Evolutionary conservation across 805 yeast species (phyloP), one percentile per base, ranked within the genome.

Genomic region (Candida parachauliodes): DNA sequence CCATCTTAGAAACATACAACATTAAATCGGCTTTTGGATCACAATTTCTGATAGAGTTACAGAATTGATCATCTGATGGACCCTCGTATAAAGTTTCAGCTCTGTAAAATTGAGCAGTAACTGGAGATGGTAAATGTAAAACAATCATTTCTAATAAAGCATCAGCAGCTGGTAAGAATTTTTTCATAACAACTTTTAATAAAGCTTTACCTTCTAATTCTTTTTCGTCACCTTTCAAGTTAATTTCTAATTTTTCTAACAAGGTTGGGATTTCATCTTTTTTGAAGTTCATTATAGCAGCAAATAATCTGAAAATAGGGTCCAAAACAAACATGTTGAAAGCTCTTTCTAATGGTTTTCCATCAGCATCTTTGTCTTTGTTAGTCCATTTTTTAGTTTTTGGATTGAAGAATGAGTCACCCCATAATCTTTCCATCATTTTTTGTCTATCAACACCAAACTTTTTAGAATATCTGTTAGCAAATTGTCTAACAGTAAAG

Each of bases 1-100:
- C 98, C 98, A 91, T 91, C 96, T 91, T 91, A 76, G 98, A 93
- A 65, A 91, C 93, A 88, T 91, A 91, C 68, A 91, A 81, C 98
- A 91, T 91, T 67, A 91, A 84, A 68, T 91, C 98, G 60, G 95
- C 96, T 64, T 72, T 83, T 66, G 98, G 96, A 77, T 91, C 97
- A 84, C 98, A 91, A 82, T 85, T 83, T 80, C 83, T 88, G 77
- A 91, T 91, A 62, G 95, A 95, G 50, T 76, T 70, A 76, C 89
- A 87, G 63, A 82, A 76, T 61, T 82, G 83, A 70, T 91, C 98
- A 66, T 84, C 93, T 57, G 83, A 50, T 72, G 98, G 98, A 81
- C 98, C 98, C 79, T 91, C 98, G 81, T 91, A 91, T 65, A 91
- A 84, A 62, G 95, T 84, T 72, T 87, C 97, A 65, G 97, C 98